Evolutionary conservation across 169 alveolate species (phyloP).

Genomic region (Plasmodium knowlesi): DNA sequence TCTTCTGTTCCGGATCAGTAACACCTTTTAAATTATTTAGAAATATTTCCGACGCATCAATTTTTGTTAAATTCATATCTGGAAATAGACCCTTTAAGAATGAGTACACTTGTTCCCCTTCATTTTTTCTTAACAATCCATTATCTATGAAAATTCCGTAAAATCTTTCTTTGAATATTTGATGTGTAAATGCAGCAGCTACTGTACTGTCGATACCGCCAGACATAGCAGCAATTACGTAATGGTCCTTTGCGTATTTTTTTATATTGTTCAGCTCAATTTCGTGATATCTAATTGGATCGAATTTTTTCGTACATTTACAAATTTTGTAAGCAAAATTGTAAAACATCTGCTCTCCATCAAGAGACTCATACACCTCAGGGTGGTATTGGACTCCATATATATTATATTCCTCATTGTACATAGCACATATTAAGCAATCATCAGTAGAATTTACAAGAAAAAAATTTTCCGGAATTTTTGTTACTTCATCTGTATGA

Average conservation of each 20-base stretch:
- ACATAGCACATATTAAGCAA: conserved; percentile 69
- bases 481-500: conserved; percentile 76
- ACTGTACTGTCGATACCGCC: conserved; percentile 88
- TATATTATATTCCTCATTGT: conserved; percentile 71
- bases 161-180: conserved; percentile 82
- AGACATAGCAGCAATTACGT: conserved; percentile 85
- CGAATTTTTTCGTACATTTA: conserved; percentile 75
- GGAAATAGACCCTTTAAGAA: conserved; percentile 81
- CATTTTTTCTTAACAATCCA: conserved; percentile 85
- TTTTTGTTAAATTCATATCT: conserved; percentile 80
- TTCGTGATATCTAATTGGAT: conserved; percentile 70
- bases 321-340: conserved; percentile 82
- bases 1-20: conserved; percentile 80
- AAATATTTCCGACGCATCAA: conserved; percentile 79
- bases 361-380: conserved; percentile 77
- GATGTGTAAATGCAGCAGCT: conserved; percentile 83
- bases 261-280: conserved; percentile 77
- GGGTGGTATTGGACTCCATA: conserved; percentile 84
- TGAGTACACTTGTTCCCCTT: conserved; percentile 78
- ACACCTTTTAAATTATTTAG: conserved; percentile 81
- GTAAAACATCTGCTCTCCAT: conserved; percentile 77
- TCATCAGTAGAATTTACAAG: conserved; percentile 73
- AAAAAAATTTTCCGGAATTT: conserved; percentile 79
- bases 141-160: conserved; percentile 84
- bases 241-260: conserved; percentile 63